Conservation (phyloP, 805 yeast genomes). For the Sugiyamaella chiloensis region DNA sequence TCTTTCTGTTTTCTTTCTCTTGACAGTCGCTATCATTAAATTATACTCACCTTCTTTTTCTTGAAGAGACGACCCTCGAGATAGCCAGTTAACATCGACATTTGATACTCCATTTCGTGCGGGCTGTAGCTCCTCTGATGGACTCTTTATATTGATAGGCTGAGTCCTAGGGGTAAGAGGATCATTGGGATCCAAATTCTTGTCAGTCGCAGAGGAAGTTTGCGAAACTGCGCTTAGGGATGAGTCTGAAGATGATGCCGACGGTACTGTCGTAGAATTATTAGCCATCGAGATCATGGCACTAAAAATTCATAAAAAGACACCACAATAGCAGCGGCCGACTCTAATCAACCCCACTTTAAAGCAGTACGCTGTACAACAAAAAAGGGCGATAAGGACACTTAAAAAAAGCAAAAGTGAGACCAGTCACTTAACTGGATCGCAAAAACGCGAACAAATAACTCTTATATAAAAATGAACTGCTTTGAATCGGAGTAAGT, state of each 20-base stretch:
- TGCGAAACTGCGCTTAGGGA: background rate
- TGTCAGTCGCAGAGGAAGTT: constrained; percentile 2
- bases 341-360: too few species aligned
- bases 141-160: constrained; percentile 3
- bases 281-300: background rate
- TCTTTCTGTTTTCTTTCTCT: background rate
- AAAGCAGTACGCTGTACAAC: too few species aligned
- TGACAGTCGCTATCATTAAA: background rate
- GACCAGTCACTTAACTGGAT: too few species aligned
- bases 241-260: constrained; percentile 7
- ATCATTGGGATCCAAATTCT: background rate
- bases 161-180: background rate
- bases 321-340: too few species aligned
- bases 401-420: too few species aligned
- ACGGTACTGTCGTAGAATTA: background rate
- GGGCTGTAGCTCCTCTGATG: constrained; percentile 11
- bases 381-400: too few species aligned
- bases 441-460: too few species aligned
- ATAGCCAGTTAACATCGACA: constrained; percentile 83
- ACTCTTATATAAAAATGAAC: too few species aligned
- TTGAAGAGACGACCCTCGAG: constrained; percentile 28
- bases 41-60: constrained; percentile 14
- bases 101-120: constrained; percentile 51
- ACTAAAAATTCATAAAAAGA: background rate
- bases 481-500: too few species aligned